A percentile compares a stretch with the other conserved stretches of the same genome.
Conservation (phyloP, 805 yeast genomes). For the Grigorovia jiainica region DNA sequence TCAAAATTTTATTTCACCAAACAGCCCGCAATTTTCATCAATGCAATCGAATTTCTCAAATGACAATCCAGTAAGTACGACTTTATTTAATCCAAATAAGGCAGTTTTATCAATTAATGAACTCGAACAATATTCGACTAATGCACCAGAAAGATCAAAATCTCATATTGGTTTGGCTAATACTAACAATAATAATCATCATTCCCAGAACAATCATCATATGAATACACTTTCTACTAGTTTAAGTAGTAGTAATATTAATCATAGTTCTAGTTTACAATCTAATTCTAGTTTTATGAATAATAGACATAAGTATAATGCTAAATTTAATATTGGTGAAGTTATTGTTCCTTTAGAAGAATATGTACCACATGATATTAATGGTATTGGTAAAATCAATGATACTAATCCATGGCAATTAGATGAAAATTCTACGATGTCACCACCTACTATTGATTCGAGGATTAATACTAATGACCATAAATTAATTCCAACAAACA, state of each 20-base stretch:
- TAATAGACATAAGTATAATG: neutral
- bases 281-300: neutral
- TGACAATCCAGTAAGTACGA: slow-evolving; percentile 2
- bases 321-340: slow-evolving; percentile 28
- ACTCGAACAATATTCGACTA: neutral
- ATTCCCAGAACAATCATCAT: too few relatives aligned
- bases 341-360: slow-evolving; percentile 32
- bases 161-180: too few relatives aligned
- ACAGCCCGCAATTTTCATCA: slow-evolving; percentile 19
- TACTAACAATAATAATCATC: too few relatives aligned
- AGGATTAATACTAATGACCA: neutral
- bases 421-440: slow-evolving; percentile 10
- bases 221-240: slow-evolving; percentile 9
- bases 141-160: slow-evolving; percentile 14
- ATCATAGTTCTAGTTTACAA: too few relatives aligned
- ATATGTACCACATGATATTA: slow-evolving; percentile 26
- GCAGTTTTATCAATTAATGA: neutral
- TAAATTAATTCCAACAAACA: too few relatives aligned
- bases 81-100: slow-evolving; percentile 9
- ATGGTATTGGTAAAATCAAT: slow-evolving; percentile 26
- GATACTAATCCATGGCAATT: slow-evolving; percentile 9
- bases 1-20: slow-evolving; percentile 22
- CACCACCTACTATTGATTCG: too few relatives aligned
- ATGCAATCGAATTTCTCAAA: slow-evolving; percentile 9
- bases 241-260: neutral